These are phyloP conservation scores for Gomphus sp. DNA, from an alignment of 1,284 basidiomycete species.

Conservation along the genomic window DNA sequence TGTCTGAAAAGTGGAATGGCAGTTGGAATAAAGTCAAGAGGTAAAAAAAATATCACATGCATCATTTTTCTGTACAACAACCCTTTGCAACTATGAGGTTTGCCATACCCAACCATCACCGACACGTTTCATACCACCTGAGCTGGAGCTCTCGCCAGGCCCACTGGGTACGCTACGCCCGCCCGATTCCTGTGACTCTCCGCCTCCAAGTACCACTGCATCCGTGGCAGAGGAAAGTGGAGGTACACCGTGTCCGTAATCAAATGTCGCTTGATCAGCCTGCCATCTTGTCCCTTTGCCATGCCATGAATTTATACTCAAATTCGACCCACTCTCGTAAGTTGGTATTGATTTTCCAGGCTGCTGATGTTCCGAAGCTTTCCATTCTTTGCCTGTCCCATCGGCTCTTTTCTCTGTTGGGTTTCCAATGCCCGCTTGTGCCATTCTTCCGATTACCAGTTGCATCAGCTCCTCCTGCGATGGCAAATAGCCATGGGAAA, in stretches of 20 bases:
- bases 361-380: slow-evolving; percentile 3
- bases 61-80: not conserved
- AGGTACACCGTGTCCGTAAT: slow-evolving; percentile 6
- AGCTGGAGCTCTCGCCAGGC: slow-evolving; percentile 26
- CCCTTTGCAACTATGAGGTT: not conserved
- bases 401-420: not conserved
- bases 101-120: slow-evolving; percentile 59
- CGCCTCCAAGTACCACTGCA: slow-evolving; percentile 43
- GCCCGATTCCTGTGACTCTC: slow-evolving; percentile 13
- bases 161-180: slow-evolving; percentile 18
- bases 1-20: not conserved
- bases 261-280: not conserved
- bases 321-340: slow-evolving; percentile 11
- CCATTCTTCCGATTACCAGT: slow-evolving; percentile 43
- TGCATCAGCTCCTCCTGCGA: slow-evolving; percentile 66
- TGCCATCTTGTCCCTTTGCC: slow-evolving; percentile 2
- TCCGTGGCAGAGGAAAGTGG: slow-evolving; percentile 28
- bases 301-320: slow-evolving; percentile 9
- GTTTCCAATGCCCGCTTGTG: not conserved
- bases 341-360: slow-evolving; percentile 11
- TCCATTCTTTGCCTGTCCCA: not conserved
- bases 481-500: slow-evolving; percentile 53
- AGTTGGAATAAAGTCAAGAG: not conserved
- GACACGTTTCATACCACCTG: slow-evolving; percentile 49
- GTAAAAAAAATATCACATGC: not conserved